phyloP scores from a whole-genome alignment of 257 asterid genomes.

The Coffea canephora region DNA sequence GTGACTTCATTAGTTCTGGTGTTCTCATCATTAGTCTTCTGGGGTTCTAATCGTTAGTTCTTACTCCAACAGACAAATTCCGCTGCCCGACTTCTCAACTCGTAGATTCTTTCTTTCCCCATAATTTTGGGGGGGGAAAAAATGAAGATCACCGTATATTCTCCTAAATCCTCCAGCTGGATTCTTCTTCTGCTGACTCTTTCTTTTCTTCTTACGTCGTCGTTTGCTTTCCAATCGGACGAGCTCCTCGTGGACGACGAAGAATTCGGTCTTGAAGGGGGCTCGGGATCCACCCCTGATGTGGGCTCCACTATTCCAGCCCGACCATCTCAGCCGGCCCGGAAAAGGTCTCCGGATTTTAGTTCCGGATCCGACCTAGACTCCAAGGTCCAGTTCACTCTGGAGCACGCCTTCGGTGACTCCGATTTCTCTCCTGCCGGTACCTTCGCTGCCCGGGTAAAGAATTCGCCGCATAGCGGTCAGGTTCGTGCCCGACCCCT shows the following conservation, averaged over 20 bases:
- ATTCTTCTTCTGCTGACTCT: conserved; percentile 22
- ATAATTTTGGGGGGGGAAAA: background rate
- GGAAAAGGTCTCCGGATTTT: conserved; percentile 44
- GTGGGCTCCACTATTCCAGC: conserved; percentile 20
- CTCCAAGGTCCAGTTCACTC: conserved; percentile 72
- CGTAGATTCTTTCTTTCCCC: background rate
- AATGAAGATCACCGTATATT: conserved; percentile 27
- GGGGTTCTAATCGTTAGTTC: no score
- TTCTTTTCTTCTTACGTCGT: conserved; percentile 25
- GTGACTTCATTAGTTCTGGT: no score
- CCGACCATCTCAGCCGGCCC: conserved; percentile 38
- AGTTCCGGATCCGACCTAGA: conserved; percentile 64
- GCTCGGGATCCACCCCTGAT: conserved; percentile 26
- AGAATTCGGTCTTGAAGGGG: conserved; percentile 82
- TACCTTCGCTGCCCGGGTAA: conserved; percentile 84
- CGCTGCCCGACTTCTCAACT: background rate
- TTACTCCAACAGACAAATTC: background rate
- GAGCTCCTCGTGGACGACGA: conserved; percentile 85
- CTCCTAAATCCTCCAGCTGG: background rate
- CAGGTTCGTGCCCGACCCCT: conserved; percentile 45
- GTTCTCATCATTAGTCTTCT: no score
- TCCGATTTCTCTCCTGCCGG: conserved; percentile 88
- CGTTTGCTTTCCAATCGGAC: conserved; percentile 75
- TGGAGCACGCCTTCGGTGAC: conserved; percentile 92
- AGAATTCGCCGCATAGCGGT: conserved; percentile 67